Evolutionary conservation across 345 rosid genomes (phyloP), one percentile per base, ranked within the genome.

Genomic region (Ceriops tagal): DNA sequence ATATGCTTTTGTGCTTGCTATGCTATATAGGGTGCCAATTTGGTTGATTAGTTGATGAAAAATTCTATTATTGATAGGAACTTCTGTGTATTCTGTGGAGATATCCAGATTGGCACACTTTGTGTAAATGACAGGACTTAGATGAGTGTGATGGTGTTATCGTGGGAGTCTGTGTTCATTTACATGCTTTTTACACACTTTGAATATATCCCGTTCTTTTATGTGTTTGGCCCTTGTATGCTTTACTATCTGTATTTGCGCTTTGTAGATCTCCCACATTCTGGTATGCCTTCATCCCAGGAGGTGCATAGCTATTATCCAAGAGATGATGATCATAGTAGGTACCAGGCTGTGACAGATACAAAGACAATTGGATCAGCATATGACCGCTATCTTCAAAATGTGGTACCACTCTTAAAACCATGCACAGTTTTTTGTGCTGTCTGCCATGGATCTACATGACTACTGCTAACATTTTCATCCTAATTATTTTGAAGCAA

Each of bases 361-460:
- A 88, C 93, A 2, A 86, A 89, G 75, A 72, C 87, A 3, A 88
- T 89, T 71, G 88, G 82, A 20, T 89, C 96, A 47, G 96, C 92
- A 70, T 92, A 89, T 75, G 97, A 92, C 43, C 87, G 83, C 3
- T 89, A 88, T 77, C 89, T 89, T 52, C 89, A 85, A 81, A 83
- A 74, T 69, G 65, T 79, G 72, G 89, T 92, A 82, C 39, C 28
- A n/a, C 57, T 66, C 49, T 59, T 37, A 52, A 39, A 31, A 39
- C 65, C 61, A 22, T 65, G 15, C n/a, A 3, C 52, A 20, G 37
- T 24, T 52, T 69, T 27, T 53, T 1, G 58, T 43, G 58, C 10
- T 71, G 28, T 19, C 31, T 9, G 6, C 21, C 26, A 3, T 65
- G 58, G 28, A 66, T 69, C 7, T 49, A 4, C 22, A 6, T 31